phyloP scores from a whole-genome alignment of 192 early-diverging fungal genomes.

The Coemansia sp. region DNA sequence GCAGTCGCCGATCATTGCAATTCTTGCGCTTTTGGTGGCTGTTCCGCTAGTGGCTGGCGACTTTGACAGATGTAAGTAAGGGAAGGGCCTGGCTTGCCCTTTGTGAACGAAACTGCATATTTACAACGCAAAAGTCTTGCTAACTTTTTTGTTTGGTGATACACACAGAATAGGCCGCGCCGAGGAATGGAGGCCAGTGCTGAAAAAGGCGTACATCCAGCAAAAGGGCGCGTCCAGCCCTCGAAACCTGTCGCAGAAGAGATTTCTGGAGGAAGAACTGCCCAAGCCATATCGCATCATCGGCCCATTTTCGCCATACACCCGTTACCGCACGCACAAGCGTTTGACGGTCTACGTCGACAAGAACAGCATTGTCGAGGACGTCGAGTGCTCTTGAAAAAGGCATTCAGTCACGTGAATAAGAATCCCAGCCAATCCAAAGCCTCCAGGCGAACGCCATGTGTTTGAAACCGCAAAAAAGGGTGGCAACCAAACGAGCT shows the following conservation, averaged over 20 bases:
- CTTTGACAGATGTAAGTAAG: conserved; percentile 35
- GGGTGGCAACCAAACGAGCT: background rate
- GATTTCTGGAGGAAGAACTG: conserved; percentile 44
- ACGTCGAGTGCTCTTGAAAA: conserved; percentile 35
- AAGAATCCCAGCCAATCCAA: conserved; percentile 2
- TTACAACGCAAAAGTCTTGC: background rate
- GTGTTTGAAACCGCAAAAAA: background rate
- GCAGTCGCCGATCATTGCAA: background rate
- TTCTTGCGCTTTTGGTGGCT: conserved; percentile 10
- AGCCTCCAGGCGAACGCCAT: background rate
- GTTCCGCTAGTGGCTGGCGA: conserved; percentile 11
- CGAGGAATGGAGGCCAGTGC: conserved; percentile 44
- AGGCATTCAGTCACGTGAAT: background rate
- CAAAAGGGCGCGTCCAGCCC: conserved; percentile 40
- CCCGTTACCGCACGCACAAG: conserved; percentile 29
- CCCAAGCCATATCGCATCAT: conserved; percentile 49
- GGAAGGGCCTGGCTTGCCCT: no score
- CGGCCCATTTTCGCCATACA: conserved; percentile 41
- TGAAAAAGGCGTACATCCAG: conserved; percentile 53
- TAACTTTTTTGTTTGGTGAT: background rate
- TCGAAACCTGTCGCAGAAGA: conserved; percentile 38
- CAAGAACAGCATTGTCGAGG: conserved; percentile 41
- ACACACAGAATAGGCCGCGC: conserved; percentile 23
- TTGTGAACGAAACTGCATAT: background rate
- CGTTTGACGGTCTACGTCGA: conserved; percentile 42